phyloP scores from a whole-genome alignment of 148 eudicot genomes.

The Cornus kousa region DNA sequence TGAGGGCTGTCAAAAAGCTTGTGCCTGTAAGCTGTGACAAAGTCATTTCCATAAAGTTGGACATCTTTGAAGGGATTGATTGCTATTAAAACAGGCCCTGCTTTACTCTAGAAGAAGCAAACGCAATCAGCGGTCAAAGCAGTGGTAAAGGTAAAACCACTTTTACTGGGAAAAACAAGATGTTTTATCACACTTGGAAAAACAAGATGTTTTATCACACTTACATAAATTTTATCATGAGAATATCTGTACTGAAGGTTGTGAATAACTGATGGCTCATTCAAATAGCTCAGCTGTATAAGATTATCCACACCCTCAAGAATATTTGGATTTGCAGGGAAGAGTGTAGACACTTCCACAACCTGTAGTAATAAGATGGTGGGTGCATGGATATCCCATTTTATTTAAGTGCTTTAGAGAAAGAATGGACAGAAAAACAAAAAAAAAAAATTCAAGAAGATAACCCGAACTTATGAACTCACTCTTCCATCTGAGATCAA shows the following conservation, averaged over 20 bases:
- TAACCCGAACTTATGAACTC: conserved; percentile 37
- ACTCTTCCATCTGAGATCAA: conserved; percentile 64
- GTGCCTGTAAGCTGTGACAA: conserved; percentile 55
- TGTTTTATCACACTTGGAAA: conserved; percentile 20
- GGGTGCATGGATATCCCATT: conserved; percentile 15
- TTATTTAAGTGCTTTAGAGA: conserved; percentile 6
- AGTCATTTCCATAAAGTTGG: conserved; percentile 59
- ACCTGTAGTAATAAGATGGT: conserved; percentile 37
- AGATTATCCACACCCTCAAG: conserved; percentile 93
- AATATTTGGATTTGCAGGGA: conserved; percentile 91
- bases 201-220: conserved; percentile 13
- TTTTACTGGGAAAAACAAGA: background rate
- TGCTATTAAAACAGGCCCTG: conserved; percentile 91
- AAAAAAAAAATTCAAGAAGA: background rate
- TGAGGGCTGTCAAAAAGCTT: conserved; percentile 86
- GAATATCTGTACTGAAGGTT: conserved; percentile 76
- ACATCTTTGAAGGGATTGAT: conserved; percentile 89
- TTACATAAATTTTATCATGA: conserved; percentile 76
- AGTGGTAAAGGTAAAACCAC: background rate
- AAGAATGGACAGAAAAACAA: background rate
- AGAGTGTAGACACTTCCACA: conserved; percentile 54
- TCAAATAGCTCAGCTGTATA: conserved; percentile 83
- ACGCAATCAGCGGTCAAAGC: conserved; percentile 13
- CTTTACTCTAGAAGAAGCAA: conserved; percentile 60
- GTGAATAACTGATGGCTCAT: conserved; percentile 91